Base-by-base conservation (phyloP, 2,329 filamentous ascomycete species). In the Epichloe brachyelytri region DNA sequence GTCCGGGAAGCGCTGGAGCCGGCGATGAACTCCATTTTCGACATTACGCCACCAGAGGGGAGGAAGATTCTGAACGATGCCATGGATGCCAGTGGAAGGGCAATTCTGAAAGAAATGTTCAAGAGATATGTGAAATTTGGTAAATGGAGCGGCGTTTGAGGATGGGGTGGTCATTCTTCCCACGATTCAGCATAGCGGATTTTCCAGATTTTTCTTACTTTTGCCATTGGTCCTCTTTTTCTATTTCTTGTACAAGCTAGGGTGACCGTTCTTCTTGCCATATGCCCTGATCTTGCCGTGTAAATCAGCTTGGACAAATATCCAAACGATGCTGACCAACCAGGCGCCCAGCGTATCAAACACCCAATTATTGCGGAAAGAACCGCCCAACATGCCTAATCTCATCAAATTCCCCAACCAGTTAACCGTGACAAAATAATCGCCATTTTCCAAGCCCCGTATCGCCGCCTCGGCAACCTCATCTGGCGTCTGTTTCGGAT, bases 361-460 rank as follows among this genome's bases (percentile, higher is more conserved):
- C 15, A 85, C 14, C 73, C 73, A 78, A 58, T 73, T 82, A 54
- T 82, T 81, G 56, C 80, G 72, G 48, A 71, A 68, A 15, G 73
- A 72, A 3, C 78, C 77, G 15, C 80, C 79, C 59, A 82, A 63
- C 17, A 69, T 63, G 26, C 71, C 71, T 62, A 77, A 83, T 57
- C 84, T 81, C 80, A 96, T 85, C 53, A 88, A 60, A 51, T 78
- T 68, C 1, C 85, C 87, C 45, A 95, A 63, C 55, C 83, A 80
- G 53, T 81, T 84, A 11, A 89, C 86, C 0, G 87, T 84, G 43
- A 95, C 78, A 60, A 88, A 75, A 65, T 87, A 91, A 22, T 93
- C 74, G 0, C 91, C 93, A 37, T 71, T 80, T 66, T 97, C 89
- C 43, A 98, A 69, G 0, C 85, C 87, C 43, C 70, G 70, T 48